Percentiles rank a stretch among this genome's conserved stretches.
Conservation (phyloP, 116 monocot genomes). For the Iris pallida region DNA sequence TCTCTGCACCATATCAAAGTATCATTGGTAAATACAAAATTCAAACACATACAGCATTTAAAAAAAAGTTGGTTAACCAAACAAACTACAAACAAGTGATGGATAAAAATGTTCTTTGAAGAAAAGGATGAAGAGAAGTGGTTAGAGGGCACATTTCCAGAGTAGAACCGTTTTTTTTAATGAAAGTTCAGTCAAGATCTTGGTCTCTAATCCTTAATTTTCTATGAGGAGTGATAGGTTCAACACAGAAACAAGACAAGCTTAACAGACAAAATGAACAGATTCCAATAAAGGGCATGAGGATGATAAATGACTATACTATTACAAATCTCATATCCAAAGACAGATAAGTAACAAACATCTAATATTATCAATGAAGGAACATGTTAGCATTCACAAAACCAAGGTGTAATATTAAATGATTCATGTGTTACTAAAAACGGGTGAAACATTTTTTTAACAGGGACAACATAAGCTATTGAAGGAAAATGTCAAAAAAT, state of each 20-base stretch:
- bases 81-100: neutral
- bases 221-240: neutral
- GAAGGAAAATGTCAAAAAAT: too few relatives aligned
- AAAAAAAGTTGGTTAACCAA: neutral
- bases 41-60: slow-evolving; percentile 3
- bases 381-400: too few relatives aligned
- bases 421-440: too few relatives aligned
- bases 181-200: slow-evolving; percentile 4
- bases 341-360: too few relatives aligned
- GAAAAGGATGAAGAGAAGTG: neutral
- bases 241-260: slow-evolving; percentile 15
- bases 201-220: neutral
- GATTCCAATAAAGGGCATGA: neutral
- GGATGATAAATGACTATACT: neutral
- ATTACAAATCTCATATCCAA: too few relatives aligned
- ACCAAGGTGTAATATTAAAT: too few relatives aligned
- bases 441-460: too few relatives aligned
- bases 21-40: neutral
- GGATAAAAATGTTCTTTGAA: neutral
- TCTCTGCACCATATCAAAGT: slow-evolving; percentile 37
- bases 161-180: neutral
- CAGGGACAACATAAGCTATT: too few relatives aligned
- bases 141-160: slow-evolving; percentile 2
- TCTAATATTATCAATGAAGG: too few relatives aligned
- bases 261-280: slow-evolving; percentile 5